Evolutionary conservation across 2,329 filamentous ascomycete genomes (phyloP), one percentile per base, ranked within the genome.

Genomic region (Penicillium decumbens): DNA sequence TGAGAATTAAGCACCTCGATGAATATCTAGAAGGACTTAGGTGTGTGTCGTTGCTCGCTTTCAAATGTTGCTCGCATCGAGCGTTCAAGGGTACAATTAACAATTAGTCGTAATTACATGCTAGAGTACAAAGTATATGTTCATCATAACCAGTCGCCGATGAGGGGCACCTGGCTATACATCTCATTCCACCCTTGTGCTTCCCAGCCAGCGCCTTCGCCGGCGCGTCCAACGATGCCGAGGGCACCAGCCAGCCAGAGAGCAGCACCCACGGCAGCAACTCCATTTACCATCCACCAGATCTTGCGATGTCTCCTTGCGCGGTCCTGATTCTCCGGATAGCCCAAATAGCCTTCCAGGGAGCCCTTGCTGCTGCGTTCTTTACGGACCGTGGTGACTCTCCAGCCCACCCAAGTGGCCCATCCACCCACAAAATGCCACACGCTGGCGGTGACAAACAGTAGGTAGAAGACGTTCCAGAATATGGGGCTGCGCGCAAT

Each of bases 231-330:
- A 7, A 95, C 82, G 13, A 95, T 76, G 0, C 87, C 89, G 29
- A 96, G 68, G 0, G 88, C 86, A 3, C 91, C 91, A 0, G 84
- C 83, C 44, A 91, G 81, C 91, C 91, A 96, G n/a, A 90, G 47
- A 0, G 73, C 78, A 6, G 83, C 78, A 2, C 85, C 67, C 0
- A 77, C 70, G 0, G 77, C 75, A 0, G 80, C 80, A 45, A 83
- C 67, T 0, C 77, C 84, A 64, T 95, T 89, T 47, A 95, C 77
- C 1, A 76, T 69, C 72, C 88, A 82, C 82, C 87, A 87, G 60
- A 81, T 80, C 63, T 82, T 78, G 65, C 84, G 83, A 65, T 80
- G 78, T 43, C 60, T 63, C 50, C 75, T 73, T 54, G 78, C 68
- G 43, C 77, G 74, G 30, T 76, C 77, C 61, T 70, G 73, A 62